Conservation (phyloP, 2,329 filamentous ascomycete genomes). For the Xylaria arbuscula region DNA sequence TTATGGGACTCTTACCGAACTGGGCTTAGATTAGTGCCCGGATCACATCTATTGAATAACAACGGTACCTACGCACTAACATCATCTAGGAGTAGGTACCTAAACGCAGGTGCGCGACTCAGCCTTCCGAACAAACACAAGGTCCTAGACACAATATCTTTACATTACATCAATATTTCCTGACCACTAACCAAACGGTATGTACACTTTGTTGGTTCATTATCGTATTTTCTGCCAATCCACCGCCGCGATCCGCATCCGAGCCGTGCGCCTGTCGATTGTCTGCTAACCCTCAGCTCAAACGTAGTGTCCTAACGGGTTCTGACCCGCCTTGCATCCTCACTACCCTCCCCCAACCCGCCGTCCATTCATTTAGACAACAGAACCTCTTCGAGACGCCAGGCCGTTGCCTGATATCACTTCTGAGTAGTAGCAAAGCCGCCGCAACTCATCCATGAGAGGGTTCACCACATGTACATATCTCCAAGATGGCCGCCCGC, state of each 20-base stretch:
- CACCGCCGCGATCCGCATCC: background rate
- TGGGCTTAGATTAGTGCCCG: too few species aligned
- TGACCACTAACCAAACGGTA: constrained; percentile 12
- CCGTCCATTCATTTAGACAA: background rate
- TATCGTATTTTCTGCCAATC: constrained; percentile 5
- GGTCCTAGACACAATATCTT: constrained; percentile 4
- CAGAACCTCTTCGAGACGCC: background rate
- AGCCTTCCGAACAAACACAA: constrained; percentile 35
- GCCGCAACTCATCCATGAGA: background rate
- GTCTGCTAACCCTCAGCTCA: constrained; percentile 18
- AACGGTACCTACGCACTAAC: too few species aligned
- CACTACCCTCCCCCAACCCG: background rate
- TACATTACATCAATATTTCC: constrained; percentile 17
- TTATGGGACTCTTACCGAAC: too few species aligned
- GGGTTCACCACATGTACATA: constrained; percentile 38
- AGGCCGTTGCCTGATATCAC: background rate
- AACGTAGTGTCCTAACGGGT: constrained; percentile 24
- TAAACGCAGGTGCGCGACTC: constrained; percentile 29
- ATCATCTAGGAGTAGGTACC: too few species aligned
- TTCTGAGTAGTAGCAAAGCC: background rate
- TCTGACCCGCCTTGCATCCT: constrained; percentile 15
- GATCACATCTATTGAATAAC: too few species aligned
- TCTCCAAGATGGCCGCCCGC: constrained; percentile 83
- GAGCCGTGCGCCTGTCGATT: constrained; percentile 12
- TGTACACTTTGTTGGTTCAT: background rate